A percentile compares a stretch with the other conserved stretches of the same genome.
Conservation (phyloP, 805 yeast genomes). For the Wickerhamiella vanderwaltii region DNA sequence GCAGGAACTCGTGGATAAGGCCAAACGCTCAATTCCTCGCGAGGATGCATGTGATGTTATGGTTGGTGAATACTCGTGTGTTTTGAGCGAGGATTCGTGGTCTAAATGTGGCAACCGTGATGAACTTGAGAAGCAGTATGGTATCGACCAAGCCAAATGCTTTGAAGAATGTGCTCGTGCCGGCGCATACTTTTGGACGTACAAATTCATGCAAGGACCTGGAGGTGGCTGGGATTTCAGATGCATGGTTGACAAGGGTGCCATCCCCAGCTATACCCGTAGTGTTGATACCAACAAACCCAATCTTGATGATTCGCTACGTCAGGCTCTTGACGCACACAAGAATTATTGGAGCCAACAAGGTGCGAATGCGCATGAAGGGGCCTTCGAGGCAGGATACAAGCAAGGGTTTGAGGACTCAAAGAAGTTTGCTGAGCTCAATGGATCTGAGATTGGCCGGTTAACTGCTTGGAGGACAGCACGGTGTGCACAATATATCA, state of each 20-base stretch:
- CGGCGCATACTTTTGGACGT: conserved; percentile 88
- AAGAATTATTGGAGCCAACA: conserved; percentile 53
- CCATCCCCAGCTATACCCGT: conserved; percentile 30
- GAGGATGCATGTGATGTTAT: conserved; percentile 46
- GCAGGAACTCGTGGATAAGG: conserved; percentile 40
- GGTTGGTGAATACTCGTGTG: conserved; percentile 88
- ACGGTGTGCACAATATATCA: conserved; percentile 50
- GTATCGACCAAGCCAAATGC: conserved; percentile 39
- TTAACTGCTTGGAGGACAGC: conserved; percentile 52
- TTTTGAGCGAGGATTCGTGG: conserved; percentile 71
- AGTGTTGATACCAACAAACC: conserved; percentile 6
- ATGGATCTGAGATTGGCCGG: conserved; percentile 67
- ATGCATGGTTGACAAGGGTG: conserved; percentile 58
- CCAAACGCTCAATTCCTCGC: conserved; percentile 16
- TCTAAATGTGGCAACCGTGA: conserved; percentile 39
- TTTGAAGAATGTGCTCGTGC: conserved; percentile 44
- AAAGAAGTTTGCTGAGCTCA: conserved; percentile 50
- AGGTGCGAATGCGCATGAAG: conserved; percentile 51
- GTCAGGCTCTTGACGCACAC: conserved; percentile 37
- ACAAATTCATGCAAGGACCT: conserved; percentile 70
- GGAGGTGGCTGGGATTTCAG: conserved; percentile 96
- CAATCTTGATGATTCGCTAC: conserved; percentile 31
- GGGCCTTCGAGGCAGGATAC: conserved; percentile 72
- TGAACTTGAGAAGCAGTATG: conserved; percentile 47
- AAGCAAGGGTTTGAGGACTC: conserved; percentile 65